Percentiles rank a stretch among this genome's conserved stretches.
These are phyloP conservation scores for Mycena chlorophos DNA, from an alignment of 768 basidiomycete species.

Conservation along the genomic window DNA sequence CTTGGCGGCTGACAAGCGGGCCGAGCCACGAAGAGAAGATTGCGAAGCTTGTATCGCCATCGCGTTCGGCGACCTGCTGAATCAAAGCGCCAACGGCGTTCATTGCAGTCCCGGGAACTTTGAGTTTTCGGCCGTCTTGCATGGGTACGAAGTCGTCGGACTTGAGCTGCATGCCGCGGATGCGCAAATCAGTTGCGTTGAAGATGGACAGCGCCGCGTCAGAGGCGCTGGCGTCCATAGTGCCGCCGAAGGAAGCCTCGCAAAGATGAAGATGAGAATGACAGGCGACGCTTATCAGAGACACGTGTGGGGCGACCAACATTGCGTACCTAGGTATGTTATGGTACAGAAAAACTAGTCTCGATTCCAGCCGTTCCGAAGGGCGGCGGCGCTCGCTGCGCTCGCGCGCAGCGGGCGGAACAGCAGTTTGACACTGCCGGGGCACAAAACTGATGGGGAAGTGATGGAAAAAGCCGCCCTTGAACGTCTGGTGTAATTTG, in stretches of 20 bases:
- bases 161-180: not conserved
- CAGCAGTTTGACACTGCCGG: not conserved
- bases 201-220: conserved; percentile 1
- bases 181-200: not conserved
- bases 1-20: conserved; percentile 1
- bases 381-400: not conserved
- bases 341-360: no score
- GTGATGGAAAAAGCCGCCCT: conserved; percentile 5
- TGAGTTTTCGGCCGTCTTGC: conserved; percentile 1
- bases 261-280: no score
- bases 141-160: not conserved
- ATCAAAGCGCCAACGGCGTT: conserved; percentile 9
- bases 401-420: not conserved
- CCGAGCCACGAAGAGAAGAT: conserved; percentile 11
- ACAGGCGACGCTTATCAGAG: no score
- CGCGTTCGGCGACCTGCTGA: not conserved
- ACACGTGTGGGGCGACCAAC: no score
- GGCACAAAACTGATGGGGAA: not conserved
- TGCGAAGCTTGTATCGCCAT: conserved; percentile 2
- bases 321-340: no score
- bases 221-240: no score
- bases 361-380: not conserved
- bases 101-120: conserved; percentile 1
- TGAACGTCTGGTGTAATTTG: conserved; percentile 11
- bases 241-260: no score